Conservation (phyloP, 2,329 filamentous ascomycete species). For the Sarocladium kiliense region DNA sequence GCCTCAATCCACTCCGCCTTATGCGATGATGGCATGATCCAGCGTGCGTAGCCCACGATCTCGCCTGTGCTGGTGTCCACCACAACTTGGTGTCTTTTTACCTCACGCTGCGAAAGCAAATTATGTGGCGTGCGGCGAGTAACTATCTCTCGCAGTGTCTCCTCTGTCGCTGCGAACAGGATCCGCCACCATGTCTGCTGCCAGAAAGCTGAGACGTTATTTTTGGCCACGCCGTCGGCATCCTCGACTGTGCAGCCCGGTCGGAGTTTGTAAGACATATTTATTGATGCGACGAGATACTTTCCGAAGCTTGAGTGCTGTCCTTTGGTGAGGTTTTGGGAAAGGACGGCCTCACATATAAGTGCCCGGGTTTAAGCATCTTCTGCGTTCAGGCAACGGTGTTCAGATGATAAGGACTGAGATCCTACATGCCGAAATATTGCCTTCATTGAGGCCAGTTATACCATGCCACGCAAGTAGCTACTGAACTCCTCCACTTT, state of each 20-base stretch:
- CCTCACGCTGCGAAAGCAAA: not conserved
- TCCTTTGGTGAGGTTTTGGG: no score
- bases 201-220: conserved; percentile 5
- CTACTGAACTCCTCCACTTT: no score
- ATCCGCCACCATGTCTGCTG: conserved; percentile 4
- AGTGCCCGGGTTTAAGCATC: no score
- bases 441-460: no score
- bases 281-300: no score
- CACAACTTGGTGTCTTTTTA: conserved; percentile 1
- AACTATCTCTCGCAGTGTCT: not conserved
- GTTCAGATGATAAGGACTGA: no score
- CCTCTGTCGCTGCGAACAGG: not conserved
- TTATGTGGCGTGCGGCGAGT: not conserved
- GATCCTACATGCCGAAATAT: no score
- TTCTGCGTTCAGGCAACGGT: no score
- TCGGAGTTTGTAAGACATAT: conserved; percentile 1
- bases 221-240: not conserved
- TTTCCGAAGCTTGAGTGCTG: no score
- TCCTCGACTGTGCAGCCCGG: not conserved
- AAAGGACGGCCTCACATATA: no score
- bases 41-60: conserved; percentile 17
- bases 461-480: no score
- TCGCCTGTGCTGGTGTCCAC: conserved; percentile 13
- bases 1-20: conserved; percentile 12
- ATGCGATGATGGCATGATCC: conserved; percentile 4